Evolutionary conservation across 2,329 filamentous ascomycete species (phyloP), one percentile per base, ranked within the genome.

Genomic region (Ploettnerulaceae sp.): DNA sequence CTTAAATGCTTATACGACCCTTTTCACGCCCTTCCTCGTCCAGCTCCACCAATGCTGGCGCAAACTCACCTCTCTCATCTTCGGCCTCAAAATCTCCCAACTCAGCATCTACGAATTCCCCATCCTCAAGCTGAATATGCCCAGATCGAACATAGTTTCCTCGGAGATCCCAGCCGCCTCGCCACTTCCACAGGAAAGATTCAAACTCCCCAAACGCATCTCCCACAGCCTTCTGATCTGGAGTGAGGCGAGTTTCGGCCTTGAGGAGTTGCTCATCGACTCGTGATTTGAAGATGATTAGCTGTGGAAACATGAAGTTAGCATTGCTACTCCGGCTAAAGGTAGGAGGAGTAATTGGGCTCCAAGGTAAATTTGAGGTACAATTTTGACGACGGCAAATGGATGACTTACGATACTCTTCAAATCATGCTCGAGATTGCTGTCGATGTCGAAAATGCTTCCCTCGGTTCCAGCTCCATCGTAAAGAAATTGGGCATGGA

Each of bases 401-500:
- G n/a, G n/a, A n/a, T n/a, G n/a, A n/a, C n/a, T n/a, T n/a, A n/a
- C n/a, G 4, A 73, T 65, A 8, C 70, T 64, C 28, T 69, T 70
- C 34, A 82, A 60, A 8, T 65, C 62, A 17, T 61, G 43, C 6
- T 42, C 37, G 9, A 62, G 47, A 26, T 51, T 53, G 2, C 64
- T 57, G 7, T 61, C 61, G 7, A 67, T 61, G 33, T 64, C 63
- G 9, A 64, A 53, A 26, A 65, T 64, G n/a, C 69, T 70, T 0
- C 64, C 69, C 5, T 73, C 71, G 6, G 81, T 61, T 56, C 72
- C 71, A 5, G 66, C 63, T 11, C 73, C 69, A 47, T 75, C 71
- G 52, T 77, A 80, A 3, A 70, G 61, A 24, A 83, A 61, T 59
- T 84, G 79, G 0, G 75, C 70, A 36, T 75, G 70, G 21, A 82